phyloP scores from a whole-genome alignment of 2,329 filamentous ascomycete genomes.

The Colletotrichum costaricense region DNA sequence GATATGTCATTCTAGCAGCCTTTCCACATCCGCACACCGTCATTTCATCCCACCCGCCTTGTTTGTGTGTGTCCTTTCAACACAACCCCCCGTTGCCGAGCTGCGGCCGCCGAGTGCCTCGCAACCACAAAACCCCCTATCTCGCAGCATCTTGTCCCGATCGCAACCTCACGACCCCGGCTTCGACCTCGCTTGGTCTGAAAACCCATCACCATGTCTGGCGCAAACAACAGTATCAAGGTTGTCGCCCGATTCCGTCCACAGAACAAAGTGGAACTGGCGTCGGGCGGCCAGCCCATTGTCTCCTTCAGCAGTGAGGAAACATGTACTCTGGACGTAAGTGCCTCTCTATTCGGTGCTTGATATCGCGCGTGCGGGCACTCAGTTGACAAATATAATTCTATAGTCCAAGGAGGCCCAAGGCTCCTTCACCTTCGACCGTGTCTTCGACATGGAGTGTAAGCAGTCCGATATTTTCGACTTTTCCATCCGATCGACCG shows the following conservation, averaged over 20 bases:
- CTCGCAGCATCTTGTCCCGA: constrained; percentile 13
- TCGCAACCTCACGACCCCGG: constrained; percentile 30
- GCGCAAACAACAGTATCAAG: constrained; percentile 77
- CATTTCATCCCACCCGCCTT: constrained; percentile 32
- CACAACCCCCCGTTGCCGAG: constrained; percentile 29
- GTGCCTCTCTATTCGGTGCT: constrained; percentile 44
- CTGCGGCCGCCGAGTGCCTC: constrained; percentile 34
- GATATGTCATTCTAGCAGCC: constrained; percentile 36
- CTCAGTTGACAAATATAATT: constrained; percentile 4
- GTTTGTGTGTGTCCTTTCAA: constrained; percentile 35
- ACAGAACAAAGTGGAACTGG: constrained; percentile 94
- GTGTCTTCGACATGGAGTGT: constrained; percentile 95
- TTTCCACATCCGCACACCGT: constrained; percentile 34
- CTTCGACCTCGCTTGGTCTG: constrained; percentile 29
- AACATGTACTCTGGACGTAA: constrained; percentile 86
- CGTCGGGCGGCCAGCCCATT: constrained; percentile 90
- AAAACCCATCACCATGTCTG: constrained; percentile 60
- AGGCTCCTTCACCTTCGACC: constrained; percentile 94
- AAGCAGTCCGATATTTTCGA: constrained; percentile 95
- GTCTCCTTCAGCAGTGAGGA: constrained; percentile 90
- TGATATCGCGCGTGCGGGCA: constrained; percentile 5
- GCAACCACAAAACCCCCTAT: constrained; percentile 16
- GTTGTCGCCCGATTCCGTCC: constrained; percentile 98
- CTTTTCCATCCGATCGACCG: constrained; percentile 94
- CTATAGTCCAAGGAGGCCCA: constrained; percentile 82